Evolutionary conservation across 768 basidiomycete species (phyloP).

Genomic region (Termitomyces sp.): DNA sequence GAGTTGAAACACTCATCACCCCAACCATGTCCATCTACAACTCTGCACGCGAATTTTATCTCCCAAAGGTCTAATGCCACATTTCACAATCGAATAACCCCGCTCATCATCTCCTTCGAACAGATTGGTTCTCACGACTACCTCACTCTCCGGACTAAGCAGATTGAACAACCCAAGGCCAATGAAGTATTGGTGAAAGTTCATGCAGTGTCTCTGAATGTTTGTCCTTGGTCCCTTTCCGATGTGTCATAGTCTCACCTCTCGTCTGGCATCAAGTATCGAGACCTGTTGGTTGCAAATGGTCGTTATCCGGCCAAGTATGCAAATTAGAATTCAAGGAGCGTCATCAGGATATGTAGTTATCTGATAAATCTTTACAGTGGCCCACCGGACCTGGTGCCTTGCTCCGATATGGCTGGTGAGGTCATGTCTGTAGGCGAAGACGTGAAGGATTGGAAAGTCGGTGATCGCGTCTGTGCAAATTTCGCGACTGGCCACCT

Average conservation of each 20-base stretch:
- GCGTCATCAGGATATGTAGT: neutral
- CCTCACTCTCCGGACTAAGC: constrained; percentile 23
- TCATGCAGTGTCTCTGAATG: constrained; percentile 57
- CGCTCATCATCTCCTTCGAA: neutral
- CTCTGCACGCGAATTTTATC: constrained; percentile 16
- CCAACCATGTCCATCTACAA: constrained; percentile 13
- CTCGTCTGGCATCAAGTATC: constrained; percentile 36
- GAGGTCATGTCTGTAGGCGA: constrained; percentile 49
- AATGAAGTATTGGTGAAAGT: constrained; percentile 55
- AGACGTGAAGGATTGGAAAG: constrained; percentile 46
- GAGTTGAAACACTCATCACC: neutral
- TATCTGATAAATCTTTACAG: neutral
- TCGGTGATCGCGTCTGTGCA: constrained; percentile 56
- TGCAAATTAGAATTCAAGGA: constrained; percentile 1
- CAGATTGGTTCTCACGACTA: constrained; percentile 24
- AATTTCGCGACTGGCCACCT: constrained; percentile 52
- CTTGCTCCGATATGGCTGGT: constrained; percentile 55
- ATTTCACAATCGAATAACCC: neutral
- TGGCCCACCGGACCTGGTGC: constrained; percentile 27
- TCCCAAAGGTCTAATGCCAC: constrained; percentile 12
- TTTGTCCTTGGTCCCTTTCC: constrained; percentile 15
- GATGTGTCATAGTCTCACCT: neutral
- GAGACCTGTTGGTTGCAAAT: constrained; percentile 45
- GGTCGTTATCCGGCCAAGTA: constrained; percentile 37
- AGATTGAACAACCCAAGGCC: constrained; percentile 33